Evolutionary conservation across 305 asterid genomes (phyloP), one percentile per base, ranked within the genome.

Genomic region (Striga hermonthica): DNA sequence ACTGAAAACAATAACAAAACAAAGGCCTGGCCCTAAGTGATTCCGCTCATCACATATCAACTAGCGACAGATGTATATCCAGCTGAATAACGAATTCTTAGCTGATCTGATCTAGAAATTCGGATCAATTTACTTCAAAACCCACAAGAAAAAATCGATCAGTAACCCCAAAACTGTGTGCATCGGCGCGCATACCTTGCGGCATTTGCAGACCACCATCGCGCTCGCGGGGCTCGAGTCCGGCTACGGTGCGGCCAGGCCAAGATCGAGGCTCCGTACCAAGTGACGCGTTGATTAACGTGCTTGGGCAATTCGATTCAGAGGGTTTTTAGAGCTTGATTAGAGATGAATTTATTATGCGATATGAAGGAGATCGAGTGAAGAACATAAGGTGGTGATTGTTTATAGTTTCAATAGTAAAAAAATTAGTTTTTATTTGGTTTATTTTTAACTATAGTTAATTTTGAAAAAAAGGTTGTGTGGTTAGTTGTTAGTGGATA

Each of bases 171-270:
- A 48, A 16, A 87, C 36, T 81, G 78, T 13, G 45, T 22, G 47
- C 28, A 61, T 22, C 52, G 52, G 50, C 35, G 37, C 14, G 16
- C 7, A 41, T 80, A 92, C 98, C 97, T 92, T 92, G 74, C 97
- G 97, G 86, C 98, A 92, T 86, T 90, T 92, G 75, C 61, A 56
- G 61, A 56, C 61, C 16, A 58, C 47, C 47, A 58, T 58, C 4
- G 63, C 47, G 73, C 65, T 64, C 65, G 78, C 81, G n/a, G 72
- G 78, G 75, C n/a, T 60, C 65, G 63, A 66, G 61, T 8, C 37
- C 59, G 22, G 70, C 75, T 60, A 61, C 31, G 54, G 44, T 61
- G 58, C 37, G 60, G 44, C 41, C 31, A 73, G 74, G 58, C 63
- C 55, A 75, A 73, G 87, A 82, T 86, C 91, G 79, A 75, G 62